These are phyloP conservation scores for Pecoramyces ruminantium DNA, from an alignment of 192 early-diverging fungal species.

Conservation along the genomic window DNA sequence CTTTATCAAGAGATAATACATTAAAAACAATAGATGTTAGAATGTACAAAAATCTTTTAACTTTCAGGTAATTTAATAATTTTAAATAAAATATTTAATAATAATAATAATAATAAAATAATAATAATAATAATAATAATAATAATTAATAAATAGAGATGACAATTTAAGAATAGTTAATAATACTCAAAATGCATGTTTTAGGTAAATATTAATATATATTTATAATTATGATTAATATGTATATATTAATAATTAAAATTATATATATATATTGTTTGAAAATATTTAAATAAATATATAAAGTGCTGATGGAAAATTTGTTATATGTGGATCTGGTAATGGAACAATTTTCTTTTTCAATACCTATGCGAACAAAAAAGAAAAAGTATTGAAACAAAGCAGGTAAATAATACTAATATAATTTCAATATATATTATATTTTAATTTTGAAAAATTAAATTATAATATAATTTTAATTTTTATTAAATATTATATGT, in stretches of 20 bases:
- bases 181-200: not conserved
- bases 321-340: not conserved
- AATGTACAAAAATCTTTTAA: not conserved
- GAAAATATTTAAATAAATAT: no score
- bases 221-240: no score
- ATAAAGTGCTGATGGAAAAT: not conserved
- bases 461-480: no score
- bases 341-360: not conserved
- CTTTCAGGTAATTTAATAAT: not conserved
- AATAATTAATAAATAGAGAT: not conserved
- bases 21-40: not conserved
- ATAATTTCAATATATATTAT: no score
- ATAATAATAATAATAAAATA: no score
- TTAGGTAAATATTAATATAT: not conserved
- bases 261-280: no score
- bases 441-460: no score
- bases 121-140: no score
- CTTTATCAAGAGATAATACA: not conserved
- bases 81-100: no score
- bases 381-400: not conserved
- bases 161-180: not conserved
- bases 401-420: no score
- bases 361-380: not conserved
- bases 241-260: no score
- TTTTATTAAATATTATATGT: no score